Percentiles rank a stretch among this genome's conserved stretches.
Conservation (phyloP, 108 stramenopile species). For the Cyclotella atomus region DNA sequence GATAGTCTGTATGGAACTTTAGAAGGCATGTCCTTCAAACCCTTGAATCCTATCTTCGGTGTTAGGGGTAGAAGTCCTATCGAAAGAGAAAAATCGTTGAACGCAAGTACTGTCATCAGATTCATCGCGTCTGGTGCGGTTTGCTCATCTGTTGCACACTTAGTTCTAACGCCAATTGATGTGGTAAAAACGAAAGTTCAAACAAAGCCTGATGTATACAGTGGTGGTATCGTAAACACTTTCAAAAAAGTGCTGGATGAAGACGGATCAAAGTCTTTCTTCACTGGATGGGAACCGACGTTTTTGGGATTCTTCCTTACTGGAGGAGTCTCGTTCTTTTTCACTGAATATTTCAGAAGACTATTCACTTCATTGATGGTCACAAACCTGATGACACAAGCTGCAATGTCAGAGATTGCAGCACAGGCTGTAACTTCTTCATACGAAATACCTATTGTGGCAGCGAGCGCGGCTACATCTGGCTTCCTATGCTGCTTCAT, state of each 20-base stretch:
- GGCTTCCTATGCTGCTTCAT: conserved; percentile 65
- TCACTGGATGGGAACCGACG: conserved; percentile 86
- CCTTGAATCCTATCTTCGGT: conserved; percentile 82
- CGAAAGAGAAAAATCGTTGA: conserved; percentile 77
- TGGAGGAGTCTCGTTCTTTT: conserved; percentile 70
- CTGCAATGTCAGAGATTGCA: conserved; percentile 25
- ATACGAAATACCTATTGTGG: conserved; percentile 50
- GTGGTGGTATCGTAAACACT: conserved; percentile 49
- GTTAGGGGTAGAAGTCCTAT: conserved; percentile 85
- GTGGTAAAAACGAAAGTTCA: conserved; percentile 87
- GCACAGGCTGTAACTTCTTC: conserved; percentile 13
- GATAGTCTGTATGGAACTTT: conserved; percentile 18
- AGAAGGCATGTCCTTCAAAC: conserved; percentile 42
- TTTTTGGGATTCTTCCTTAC: conserved; percentile 81
- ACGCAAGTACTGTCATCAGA: conserved; percentile 58
- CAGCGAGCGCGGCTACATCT: conserved; percentile 34
- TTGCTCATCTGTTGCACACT: conserved; percentile 75
- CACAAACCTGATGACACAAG: conserved; percentile 17
- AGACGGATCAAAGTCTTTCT: conserved; percentile 64
- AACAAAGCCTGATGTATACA: conserved; percentile 80
- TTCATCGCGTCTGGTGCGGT: conserved; percentile 78
- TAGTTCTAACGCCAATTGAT: conserved; percentile 76
- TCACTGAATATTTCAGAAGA: conserved; percentile 76
- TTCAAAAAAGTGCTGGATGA: conserved; percentile 67
- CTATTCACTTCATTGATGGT: conserved; percentile 35